Evolutionary conservation across 257 asterid species (phyloP).

Genomic region (Penstemon eatonii): DNA sequence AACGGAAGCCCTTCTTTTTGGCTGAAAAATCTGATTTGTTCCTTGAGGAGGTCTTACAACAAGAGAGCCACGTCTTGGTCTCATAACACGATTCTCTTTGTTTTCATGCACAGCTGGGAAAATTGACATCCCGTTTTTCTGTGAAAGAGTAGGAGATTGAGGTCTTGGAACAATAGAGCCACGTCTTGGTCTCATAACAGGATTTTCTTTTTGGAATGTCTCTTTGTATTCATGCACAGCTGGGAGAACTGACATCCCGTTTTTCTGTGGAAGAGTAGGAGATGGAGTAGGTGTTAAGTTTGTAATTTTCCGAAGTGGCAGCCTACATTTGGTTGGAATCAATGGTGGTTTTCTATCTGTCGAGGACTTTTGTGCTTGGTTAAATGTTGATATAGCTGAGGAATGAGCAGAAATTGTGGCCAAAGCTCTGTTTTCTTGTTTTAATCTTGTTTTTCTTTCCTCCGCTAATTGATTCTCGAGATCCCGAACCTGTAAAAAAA

Average conservation of each 20-base stretch:
- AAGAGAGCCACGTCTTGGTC: slow-evolving; percentile 73
- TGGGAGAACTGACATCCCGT: slow-evolving; percentile 58
- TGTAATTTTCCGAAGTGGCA: slow-evolving; percentile 74
- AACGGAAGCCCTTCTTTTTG: slow-evolving; percentile 78
- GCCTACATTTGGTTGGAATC: slow-evolving; percentile 69
- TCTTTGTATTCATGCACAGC: slow-evolving; percentile 57
- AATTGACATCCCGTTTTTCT: slow-evolving; percentile 46
- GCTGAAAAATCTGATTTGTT: slow-evolving; percentile 53
- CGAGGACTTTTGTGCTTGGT: slow-evolving; percentile 48
- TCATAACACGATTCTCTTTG: slow-evolving; percentile 59
- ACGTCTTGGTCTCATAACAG: slow-evolving; percentile 60
- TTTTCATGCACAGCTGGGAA: slow-evolving; percentile 58
- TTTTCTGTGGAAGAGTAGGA: slow-evolving; percentile 44
- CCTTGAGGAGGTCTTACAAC: slow-evolving; percentile 54
- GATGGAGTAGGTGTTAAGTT: slow-evolving; percentile 55
- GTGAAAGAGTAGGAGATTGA: slow-evolving; percentile 17
- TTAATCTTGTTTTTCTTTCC: slow-evolving; percentile 76
- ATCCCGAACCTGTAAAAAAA: slow-evolving; percentile 66
- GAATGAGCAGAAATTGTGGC: slow-evolving; percentile 57
- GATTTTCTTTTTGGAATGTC: slow-evolving; percentile 26
- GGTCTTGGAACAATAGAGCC: slow-evolving; percentile 67
- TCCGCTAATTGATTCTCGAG: slow-evolving; percentile 84
- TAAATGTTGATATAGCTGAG: slow-evolving; percentile 28
- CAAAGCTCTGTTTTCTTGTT: slow-evolving; percentile 76
- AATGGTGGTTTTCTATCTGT: slow-evolving; percentile 79